phyloP scores from a whole-genome alignment of 2,329 filamentous ascomycete species.

The Tolypocladium endophyticum region DNA sequence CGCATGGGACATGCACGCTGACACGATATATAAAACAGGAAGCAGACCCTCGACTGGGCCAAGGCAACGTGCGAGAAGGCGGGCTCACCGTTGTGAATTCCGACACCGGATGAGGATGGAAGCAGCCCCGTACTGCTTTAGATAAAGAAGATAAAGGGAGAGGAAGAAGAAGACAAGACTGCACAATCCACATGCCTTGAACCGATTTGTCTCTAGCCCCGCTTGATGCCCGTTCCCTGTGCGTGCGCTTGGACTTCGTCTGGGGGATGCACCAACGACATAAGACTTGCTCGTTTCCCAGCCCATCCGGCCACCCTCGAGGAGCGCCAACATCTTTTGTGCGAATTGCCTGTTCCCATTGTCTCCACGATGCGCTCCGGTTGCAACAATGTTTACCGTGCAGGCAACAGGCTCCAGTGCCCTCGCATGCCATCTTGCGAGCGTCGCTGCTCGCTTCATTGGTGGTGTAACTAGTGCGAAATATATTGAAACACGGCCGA shows the following conservation, averaged over 20 bases:
- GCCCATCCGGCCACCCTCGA: too few relatives aligned
- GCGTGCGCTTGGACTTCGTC: neutral
- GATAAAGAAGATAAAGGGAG: neutral
- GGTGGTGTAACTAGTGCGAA: constrained; percentile 54
- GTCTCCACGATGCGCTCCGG: neutral
- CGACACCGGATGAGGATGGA: too few relatives aligned
- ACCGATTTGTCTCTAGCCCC: neutral
- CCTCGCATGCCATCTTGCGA: neutral
- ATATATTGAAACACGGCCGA: constrained; percentile 99
- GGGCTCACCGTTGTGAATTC: neutral
- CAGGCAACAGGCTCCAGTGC: neutral
- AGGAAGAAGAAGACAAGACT: neutral
- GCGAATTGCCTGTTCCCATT: neutral
- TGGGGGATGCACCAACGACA: neutral
- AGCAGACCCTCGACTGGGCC: neutral
- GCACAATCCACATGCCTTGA: neutral
- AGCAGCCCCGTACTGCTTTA: too few relatives aligned
- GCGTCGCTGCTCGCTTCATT: neutral
- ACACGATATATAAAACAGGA: neutral
- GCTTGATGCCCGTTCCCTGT: neutral
- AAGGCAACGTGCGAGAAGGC: neutral
- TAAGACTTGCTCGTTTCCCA: neutral
- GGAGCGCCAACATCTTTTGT: neutral
- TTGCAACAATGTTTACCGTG: neutral
- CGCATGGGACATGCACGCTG: neutral